Evolutionary conservation across 768 basidiomycete genomes (phyloP).

Genomic region (Lepiota venenata): DNA sequence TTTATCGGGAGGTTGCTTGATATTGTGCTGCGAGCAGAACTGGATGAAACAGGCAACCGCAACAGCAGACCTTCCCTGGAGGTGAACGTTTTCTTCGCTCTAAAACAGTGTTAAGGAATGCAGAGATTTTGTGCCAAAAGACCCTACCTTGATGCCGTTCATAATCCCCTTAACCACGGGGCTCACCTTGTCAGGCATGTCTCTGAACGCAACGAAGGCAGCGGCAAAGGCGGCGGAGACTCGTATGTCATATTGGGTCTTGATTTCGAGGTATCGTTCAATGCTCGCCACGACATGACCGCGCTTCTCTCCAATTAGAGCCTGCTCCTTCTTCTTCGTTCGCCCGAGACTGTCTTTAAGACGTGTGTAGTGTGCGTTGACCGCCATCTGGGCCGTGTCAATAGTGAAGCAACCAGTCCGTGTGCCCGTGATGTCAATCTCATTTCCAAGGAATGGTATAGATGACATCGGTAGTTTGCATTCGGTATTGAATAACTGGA

Average conservation of each 20-base stretch:
- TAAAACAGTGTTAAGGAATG: slow-evolving; percentile 24
- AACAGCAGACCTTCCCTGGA: slow-evolving; percentile 84
- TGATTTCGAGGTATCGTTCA: slow-evolving; percentile 77
- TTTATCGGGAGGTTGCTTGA: slow-evolving; percentile 88
- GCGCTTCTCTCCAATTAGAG: slow-evolving; percentile 74
- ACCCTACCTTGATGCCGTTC: slow-evolving; percentile 90
- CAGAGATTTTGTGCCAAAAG: neutral
- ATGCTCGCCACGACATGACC: slow-evolving; percentile 64
- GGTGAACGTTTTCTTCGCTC: slow-evolving; percentile 85
- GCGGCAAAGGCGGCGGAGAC: slow-evolving; percentile 89
- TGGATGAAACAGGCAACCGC: slow-evolving; percentile 88
- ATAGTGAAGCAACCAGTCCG: slow-evolving; percentile 73
- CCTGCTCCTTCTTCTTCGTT: slow-evolving; percentile 76
- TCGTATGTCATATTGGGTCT: slow-evolving; percentile 81
- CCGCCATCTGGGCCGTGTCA: slow-evolving; percentile 67
- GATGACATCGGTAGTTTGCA: slow-evolving; percentile 81
- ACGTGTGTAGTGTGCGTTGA: slow-evolving; percentile 65
- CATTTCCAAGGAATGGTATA: slow-evolving; percentile 75
- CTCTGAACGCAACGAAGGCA: slow-evolving; percentile 83
- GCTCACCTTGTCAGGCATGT: slow-evolving; percentile 89
- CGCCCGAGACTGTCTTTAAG: slow-evolving; percentile 74
- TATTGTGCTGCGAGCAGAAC: slow-evolving; percentile 71
- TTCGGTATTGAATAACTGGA: slow-evolving; percentile 81
- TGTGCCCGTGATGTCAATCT: slow-evolving; percentile 71
- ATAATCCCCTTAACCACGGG: slow-evolving; percentile 96